Evolutionary conservation across 371 early-diverging fungal genomes (phyloP), one percentile per base, ranked within the genome.

Genomic region (Mortierella sp.): DNA sequence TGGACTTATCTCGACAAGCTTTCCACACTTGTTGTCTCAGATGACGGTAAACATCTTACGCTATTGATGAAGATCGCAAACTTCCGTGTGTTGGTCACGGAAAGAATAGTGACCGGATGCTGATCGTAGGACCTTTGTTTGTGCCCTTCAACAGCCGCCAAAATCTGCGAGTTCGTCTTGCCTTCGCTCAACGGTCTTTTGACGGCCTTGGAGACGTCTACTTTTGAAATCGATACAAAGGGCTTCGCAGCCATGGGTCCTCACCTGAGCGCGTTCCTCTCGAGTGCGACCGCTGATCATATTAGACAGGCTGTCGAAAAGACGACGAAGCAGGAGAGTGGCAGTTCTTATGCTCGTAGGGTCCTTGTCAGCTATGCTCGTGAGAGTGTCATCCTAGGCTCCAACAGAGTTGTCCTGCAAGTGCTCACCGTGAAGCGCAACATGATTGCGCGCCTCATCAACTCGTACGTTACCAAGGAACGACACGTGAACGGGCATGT

Each of bases 161-260:
- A 82, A 54, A 80, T 86, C 13, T 82, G 88, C 34, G 82, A 84
- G 38, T 89, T 90, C 67, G 84, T 89, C 16, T 64, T 90, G 48
- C 91, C 91, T 27, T 88, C 90, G 6, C 76, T 92, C 51, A 82
- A 86, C 23, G 93, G 93, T 23, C 76, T 87, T 3, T 73, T 88
- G 26, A 83, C 87, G 48, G 89, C 91, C 3, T 64, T 92, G 23
- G 90, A 90, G 66, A 55, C 67, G 14, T 83, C 90, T 13, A 80
- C 84, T 0, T 83, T 84, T 54, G 79, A 85, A 18, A 90, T 82
- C 52, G 69, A 82, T 50, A 67, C 85, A 23, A 64, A 74, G 56
- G 82, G 82, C 50, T 71, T 90, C 63, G 54, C 87, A 39, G 71
- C 74, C 21, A 39, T 87, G 5, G 82, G 85, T 46, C 64, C 83